These are phyloP conservation scores for Ustilago lituana DNA, from an alignment of 1,284 basidiomycete genomes.

Conservation along the genomic window DNA sequence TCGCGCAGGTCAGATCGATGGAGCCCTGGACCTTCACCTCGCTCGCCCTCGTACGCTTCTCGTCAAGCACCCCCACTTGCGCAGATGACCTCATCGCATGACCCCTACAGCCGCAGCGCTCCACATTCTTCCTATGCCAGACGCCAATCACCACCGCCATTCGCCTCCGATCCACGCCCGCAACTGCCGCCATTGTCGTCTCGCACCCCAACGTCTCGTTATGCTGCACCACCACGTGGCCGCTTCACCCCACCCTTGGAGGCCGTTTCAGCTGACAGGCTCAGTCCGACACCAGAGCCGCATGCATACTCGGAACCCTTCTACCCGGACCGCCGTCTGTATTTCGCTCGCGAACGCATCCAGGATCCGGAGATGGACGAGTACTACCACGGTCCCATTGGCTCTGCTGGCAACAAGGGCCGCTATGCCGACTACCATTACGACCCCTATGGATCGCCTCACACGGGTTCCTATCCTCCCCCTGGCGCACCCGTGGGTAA, in stretches of 20 bases:
- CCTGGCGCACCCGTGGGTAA: slow-evolving; percentile 11
- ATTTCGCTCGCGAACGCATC: slow-evolving; percentile 47
- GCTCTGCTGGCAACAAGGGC: slow-evolving; percentile 16
- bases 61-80: slow-evolving; percentile 14
- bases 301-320: slow-evolving; percentile 37
- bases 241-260: slow-evolving; percentile 41
- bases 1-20: slow-evolving; percentile 31
- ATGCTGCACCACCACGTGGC: slow-evolving; percentile 25
- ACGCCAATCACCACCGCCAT: slow-evolving; percentile 33
- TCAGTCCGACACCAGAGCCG: slow-evolving; percentile 30
- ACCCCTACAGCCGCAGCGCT: slow-evolving; percentile 25
- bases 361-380: slow-evolving; percentile 48
- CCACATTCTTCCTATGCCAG: slow-evolving; percentile 26
- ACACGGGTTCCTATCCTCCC: slow-evolving; percentile 25
- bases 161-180: slow-evolving; percentile 28
- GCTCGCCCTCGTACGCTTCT: slow-evolving; percentile 35
- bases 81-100: slow-evolving; percentile 21
- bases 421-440: slow-evolving; percentile 33
- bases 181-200: slow-evolving; percentile 45
- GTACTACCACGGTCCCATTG: slow-evolving; percentile 34
- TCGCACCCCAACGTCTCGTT: slow-evolving; percentile 13
- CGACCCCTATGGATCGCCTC: slow-evolving; percentile 37
- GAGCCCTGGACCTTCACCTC: slow-evolving; percentile 36
- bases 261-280: slow-evolving; percentile 9
- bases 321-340: slow-evolving; percentile 47